These are phyloP conservation scores for Fraxinus sp. DNA, from an alignment of 305 asterid species.

Conservation along the genomic window DNA sequence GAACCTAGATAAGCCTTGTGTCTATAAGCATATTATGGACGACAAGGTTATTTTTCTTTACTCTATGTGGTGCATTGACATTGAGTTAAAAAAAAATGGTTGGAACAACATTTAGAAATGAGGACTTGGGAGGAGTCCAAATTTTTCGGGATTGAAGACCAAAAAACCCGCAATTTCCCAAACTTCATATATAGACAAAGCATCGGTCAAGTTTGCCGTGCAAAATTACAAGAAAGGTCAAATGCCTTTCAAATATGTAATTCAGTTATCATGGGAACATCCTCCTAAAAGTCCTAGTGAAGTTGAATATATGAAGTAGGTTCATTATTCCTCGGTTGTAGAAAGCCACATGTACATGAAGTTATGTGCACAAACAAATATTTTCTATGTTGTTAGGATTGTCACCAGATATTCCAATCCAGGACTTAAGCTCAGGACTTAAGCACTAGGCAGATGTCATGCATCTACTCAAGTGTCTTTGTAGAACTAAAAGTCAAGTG, in stretches of 20 bases:
- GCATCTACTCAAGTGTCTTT: background rate
- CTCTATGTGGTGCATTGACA: background rate
- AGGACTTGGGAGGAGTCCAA: background rate
- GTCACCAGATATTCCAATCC: background rate
- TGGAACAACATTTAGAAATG: background rate
- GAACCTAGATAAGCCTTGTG: too few relatives aligned
- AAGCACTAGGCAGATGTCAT: background rate
- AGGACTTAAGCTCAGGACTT: background rate
- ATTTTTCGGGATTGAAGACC: background rate
- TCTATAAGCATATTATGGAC: too few relatives aligned
- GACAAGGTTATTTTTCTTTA: background rate
- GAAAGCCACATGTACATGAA: background rate
- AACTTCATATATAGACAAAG: background rate
- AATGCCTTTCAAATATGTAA: background rate
- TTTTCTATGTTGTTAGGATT: background rate
- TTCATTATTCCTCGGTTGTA: background rate
- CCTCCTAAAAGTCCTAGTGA: background rate
- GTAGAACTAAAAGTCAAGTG: background rate
- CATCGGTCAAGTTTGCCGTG: background rate
- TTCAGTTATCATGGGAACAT: background rate
- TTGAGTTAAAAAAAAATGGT: background rate
- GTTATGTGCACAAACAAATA: background rate
- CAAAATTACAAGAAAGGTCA: background rate
- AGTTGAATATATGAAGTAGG: background rate
- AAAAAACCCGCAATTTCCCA: background rate